A percentile compares a stretch with the other conserved stretches of the same genome.
Evolutionary conservation across 2,329 filamentous ascomycete species (phyloP).

Genomic region (Allantophomopsis lycopodina): DNA sequence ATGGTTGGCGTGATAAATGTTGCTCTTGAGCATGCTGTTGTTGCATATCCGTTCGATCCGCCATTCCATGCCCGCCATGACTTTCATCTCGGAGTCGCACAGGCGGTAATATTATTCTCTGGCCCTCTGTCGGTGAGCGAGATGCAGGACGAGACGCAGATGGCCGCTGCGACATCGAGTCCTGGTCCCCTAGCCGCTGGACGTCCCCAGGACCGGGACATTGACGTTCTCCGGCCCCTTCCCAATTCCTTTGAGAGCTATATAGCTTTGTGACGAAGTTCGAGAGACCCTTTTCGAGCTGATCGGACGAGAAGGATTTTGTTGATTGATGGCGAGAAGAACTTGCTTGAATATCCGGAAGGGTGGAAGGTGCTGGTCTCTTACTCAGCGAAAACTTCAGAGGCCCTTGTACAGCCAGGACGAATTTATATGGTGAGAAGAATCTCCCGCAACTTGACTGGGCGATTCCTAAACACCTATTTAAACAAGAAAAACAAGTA

Average conservation of each 20-base stretch:
- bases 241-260: constrained; percentile 19
- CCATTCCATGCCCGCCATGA: constrained; percentile 10
- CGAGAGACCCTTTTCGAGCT: constrained; percentile 15
- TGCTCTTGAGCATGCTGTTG: constrained; percentile 4
- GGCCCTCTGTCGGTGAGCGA: constrained; percentile 22
- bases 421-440: constrained; percentile 10
- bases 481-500: no score
- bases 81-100: constrained; percentile 18
- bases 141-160: constrained; percentile 40
- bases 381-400: constrained; percentile 16
- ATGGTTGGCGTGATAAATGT: background rate
- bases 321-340: constrained; percentile 6
- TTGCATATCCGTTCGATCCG: constrained; percentile 11
- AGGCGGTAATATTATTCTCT: constrained; percentile 17
- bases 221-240: constrained; percentile 30
- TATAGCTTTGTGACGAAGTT: constrained; percentile 19
- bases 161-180: constrained; percentile 51
- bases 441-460: no score
- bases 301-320: constrained; percentile 8
- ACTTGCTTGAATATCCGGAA: constrained; percentile 3
- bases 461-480: no score
- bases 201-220: constrained; percentile 39
- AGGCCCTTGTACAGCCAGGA: constrained; percentile 25
- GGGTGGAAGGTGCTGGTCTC: constrained; percentile 17
- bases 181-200: constrained; percentile 40